These are phyloP conservation scores for Podaxis rugospora DNA, from an alignment of 768 basidiomycete species.

Conservation along the genomic window DNA sequence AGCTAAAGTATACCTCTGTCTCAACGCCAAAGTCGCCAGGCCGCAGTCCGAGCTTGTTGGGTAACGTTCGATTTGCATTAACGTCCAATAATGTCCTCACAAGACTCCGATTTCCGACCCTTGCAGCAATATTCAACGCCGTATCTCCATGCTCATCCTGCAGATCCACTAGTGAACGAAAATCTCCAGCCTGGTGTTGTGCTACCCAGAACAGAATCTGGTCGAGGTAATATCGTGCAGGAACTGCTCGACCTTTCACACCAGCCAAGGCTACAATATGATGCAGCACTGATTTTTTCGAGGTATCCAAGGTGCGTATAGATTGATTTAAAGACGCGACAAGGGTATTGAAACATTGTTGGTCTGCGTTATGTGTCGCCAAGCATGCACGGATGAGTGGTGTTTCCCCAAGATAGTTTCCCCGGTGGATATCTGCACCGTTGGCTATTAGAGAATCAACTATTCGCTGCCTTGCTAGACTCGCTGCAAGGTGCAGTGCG, in stretches of 20 bases:
- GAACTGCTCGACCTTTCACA: conserved; percentile 78
- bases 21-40: conserved; percentile 96
- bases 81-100: conserved; percentile 87
- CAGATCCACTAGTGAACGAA: conserved; percentile 78
- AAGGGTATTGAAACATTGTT: conserved; percentile 65
- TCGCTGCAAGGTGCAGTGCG: conserved; percentile 88
- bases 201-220: conserved; percentile 86
- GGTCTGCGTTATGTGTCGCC: conserved; percentile 81
- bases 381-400: conserved; percentile 90
- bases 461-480: conserved; percentile 66
- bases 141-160: conserved; percentile 97
- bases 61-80: conserved; percentile 82
- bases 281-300: conserved; percentile 83
- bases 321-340: conserved; percentile 63
- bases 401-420: conserved; percentile 93
- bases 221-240: conserved; percentile 90
- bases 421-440: conserved; percentile 87
- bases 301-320: conserved; percentile 85
- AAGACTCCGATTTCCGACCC: conserved; percentile 86
- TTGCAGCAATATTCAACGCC: conserved; percentile 89
- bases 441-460: conserved; percentile 66
- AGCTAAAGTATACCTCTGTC: conserved; percentile 57
- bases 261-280: conserved; percentile 90
- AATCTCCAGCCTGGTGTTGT: conserved; percentile 69
- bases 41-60: conserved; percentile 90